Base-by-base conservation (phyloP, 768 basidiomycete genomes). In the Podaxis mareebaensis region DNA sequence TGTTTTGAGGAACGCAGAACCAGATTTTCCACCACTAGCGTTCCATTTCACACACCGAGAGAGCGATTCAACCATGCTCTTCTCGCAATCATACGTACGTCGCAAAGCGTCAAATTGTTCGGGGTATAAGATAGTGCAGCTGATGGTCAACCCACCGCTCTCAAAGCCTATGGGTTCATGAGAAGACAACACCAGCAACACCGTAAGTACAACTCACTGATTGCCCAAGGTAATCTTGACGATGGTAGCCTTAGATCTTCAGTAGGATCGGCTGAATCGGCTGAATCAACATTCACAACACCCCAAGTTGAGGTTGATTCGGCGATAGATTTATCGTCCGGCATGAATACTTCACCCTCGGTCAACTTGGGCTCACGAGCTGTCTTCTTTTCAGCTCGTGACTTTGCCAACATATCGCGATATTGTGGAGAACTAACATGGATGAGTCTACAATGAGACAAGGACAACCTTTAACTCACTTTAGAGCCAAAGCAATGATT, bases 21-120 rank as follows among this genome's bases (percentile, higher is more conserved):
- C 96, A 10, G 95, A 97, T 73, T 99, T 98, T 7, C 97, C 97
- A 24, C 97, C 97, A 61, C 85, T 90, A 0, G 94, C 89, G 70
- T 99, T 90, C 93, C 96, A 99, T 72, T 96, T 96, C 66, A 96
- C 85, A 72, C 97, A 99, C 28, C 96, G 82, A 0, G 97, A 90
- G 15, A 99, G 77, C 0, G 93, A 95, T 72, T 98, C 95, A 46
- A 99, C 85, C 77, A 98, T 94, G 68, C 92, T 95, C 70, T 89
- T 90, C 69, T 97, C 94, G 70, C 95, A 97, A 65, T 95, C 93
- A 67, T 96, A 99, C 17, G 90, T 95, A 38, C 92, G 83, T 13
- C 97, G 87, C 48, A 99, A 75, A 3, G 93, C 93, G 67, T 99
- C 96, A 67, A 99, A 99, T 72, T 97, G 95, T 71, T 99, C 96